These are phyloP conservation scores for Austroboletus novae-zelandiae DNA, from an alignment of 1,284 basidiomycete genomes.

Conservation along the genomic window DNA sequence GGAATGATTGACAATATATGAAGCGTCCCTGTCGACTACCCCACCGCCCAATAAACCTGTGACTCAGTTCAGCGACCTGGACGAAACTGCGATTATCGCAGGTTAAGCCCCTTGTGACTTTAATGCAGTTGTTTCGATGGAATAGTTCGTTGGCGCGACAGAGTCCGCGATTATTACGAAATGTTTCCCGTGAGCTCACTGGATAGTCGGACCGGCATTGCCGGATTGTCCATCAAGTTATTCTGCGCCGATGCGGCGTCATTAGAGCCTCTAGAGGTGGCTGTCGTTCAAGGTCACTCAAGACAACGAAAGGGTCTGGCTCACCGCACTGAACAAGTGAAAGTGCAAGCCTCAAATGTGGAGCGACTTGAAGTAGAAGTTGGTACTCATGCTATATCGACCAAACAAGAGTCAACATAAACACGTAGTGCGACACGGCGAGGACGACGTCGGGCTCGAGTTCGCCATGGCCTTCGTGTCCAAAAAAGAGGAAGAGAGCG, in stretches of 20 bases:
- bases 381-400: neutral
- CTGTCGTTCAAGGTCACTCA: no score
- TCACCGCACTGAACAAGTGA: no score
- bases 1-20: neutral
- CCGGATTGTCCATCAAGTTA: no score
- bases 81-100: neutral
- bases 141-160: no score
- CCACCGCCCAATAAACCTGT: no score
- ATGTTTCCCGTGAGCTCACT: neutral
- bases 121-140: neutral
- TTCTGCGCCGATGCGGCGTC: no score
- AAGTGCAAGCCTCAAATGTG: no score
- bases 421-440: slow-evolving; percentile 19
- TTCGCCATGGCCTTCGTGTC: slow-evolving; percentile 71
- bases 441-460: slow-evolving; percentile 12
- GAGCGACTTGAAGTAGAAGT: no score
- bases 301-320: no score
- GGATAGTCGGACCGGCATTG: no score
- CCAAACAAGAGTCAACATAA: slow-evolving; percentile 32
- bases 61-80: neutral
- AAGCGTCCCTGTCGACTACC: no score
- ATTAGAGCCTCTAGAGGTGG: no score
- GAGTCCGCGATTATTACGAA: neutral
- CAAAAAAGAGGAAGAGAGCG: slow-evolving; percentile 92
- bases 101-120: neutral